These are phyloP conservation scores for Cladosporium sp. DNA, from an alignment of 2,329 filamentous ascomycete species.

Conservation along the genomic window DNA sequence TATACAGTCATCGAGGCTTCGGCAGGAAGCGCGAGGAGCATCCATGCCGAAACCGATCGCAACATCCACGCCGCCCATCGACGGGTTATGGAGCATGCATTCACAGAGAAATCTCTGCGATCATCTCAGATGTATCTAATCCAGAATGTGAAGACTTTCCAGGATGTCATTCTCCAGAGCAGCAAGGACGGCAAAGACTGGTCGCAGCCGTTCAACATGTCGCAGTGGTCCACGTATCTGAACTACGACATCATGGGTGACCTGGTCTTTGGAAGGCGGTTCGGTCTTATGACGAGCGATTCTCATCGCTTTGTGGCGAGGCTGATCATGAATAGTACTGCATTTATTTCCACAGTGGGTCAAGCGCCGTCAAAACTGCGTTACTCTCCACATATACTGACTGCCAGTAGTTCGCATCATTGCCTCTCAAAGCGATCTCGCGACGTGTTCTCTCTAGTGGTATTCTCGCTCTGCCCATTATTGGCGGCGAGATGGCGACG, in stretches of 20 bases:
- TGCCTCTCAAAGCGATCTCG: not conserved
- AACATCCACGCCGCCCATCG: constrained; percentile 49
- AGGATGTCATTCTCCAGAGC: not conserved
- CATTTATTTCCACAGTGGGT: not conserved
- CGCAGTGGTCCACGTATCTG: constrained; percentile 40
- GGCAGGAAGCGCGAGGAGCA: constrained; percentile 42
- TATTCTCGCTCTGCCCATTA: not conserved
- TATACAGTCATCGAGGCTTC: constrained; percentile 50
- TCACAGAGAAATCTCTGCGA: constrained; percentile 45
- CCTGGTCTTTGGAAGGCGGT: constrained; percentile 41
- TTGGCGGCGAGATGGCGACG: not conserved
- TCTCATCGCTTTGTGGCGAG: constrained; percentile 2
- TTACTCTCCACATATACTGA: not conserved
- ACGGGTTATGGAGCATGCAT: constrained; percentile 49
- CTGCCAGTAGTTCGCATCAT: not conserved
- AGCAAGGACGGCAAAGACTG: constrained; percentile 21
- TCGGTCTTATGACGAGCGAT: constrained; percentile 1
- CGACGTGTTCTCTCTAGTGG: not conserved
- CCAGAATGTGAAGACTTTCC: constrained; percentile 17
- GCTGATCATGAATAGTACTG: constrained; percentile 8
- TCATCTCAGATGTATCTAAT: constrained; percentile 32
- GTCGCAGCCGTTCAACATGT: constrained; percentile 28
- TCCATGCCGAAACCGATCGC: constrained; percentile 49
- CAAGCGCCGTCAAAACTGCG: not conserved
- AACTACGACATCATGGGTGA: constrained; percentile 56